These are phyloP conservation scores for Nitzschia inconspicua DNA, from an alignment of 108 stramenopile species.

Conservation along the genomic window DNA sequence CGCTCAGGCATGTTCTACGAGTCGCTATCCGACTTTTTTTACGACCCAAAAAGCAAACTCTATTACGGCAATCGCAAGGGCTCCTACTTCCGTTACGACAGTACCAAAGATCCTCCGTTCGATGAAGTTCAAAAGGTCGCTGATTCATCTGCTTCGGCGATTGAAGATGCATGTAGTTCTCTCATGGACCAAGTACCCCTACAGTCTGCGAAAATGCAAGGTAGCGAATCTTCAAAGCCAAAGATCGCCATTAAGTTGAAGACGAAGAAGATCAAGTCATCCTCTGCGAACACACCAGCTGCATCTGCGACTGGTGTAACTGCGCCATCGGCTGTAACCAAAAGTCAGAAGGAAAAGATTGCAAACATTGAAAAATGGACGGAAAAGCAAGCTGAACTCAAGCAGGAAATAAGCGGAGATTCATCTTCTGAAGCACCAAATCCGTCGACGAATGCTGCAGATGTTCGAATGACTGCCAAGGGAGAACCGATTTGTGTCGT, in stretches of 20 bases:
- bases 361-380: constrained; percentile 78
- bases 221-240: constrained; percentile 10
- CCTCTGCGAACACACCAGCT: not conserved
- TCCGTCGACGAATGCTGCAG: not conserved
- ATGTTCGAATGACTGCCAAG: constrained; percentile 38
- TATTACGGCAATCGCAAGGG: constrained; percentile 66
- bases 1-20: constrained; percentile 82
- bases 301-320: not conserved
- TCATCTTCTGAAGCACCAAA: not conserved
- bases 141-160: not conserved
- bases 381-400: constrained; percentile 56
- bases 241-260: constrained; percentile 40
- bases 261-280: constrained; percentile 26
- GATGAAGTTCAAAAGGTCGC: constrained; percentile 22
- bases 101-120: constrained; percentile 23
- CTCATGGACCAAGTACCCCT: not conserved
- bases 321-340: constrained; percentile 16
- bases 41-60: constrained; percentile 79
- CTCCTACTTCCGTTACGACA: constrained; percentile 58
- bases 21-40: constrained; percentile 70
- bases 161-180: no score
- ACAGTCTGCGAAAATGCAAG: not conserved
- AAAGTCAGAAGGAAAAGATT: constrained; percentile 48
- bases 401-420: constrained; percentile 20
- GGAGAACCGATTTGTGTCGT: constrained; percentile 77